A percentile compares a stretch with the other conserved stretches of the same genome.
Evolutionary conservation across 768 basidiomycete genomes (phyloP).

Genomic region (Amyloporia xantha): DNA sequence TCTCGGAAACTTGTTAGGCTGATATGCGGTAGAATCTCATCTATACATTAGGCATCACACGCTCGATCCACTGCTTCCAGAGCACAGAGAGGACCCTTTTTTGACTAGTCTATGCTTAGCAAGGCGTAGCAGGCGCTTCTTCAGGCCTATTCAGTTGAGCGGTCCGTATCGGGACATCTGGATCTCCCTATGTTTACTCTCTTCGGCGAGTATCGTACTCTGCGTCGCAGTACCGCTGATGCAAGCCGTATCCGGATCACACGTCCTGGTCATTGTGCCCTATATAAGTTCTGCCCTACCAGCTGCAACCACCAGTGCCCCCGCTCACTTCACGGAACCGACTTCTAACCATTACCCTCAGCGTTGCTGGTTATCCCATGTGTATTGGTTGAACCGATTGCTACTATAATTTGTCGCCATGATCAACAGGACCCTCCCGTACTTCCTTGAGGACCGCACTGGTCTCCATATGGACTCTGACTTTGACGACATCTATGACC

Average conservation of each 20-base stretch:
- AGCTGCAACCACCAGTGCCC: constrained; percentile 1
- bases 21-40: background rate
- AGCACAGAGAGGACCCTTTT: too few relatives aligned
- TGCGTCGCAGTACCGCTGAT: constrained; percentile 1
- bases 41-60: too few relatives aligned
- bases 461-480: constrained; percentile 48
- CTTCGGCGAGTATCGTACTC: background rate
- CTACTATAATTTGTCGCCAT: too few relatives aligned
- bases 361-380: background rate
- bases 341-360: background rate
- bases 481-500: constrained; percentile 76
- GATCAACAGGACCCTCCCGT: constrained; percentile 35
- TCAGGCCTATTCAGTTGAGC: constrained; percentile 8
- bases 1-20: background rate
- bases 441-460: constrained; percentile 64
- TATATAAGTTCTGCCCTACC: background rate
- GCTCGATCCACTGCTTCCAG: too few relatives aligned
- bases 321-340: too few relatives aligned
- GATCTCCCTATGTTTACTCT: background rate
- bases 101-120: too few relatives aligned
- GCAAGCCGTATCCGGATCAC: constrained; percentile 4
- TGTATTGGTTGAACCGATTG: too few relatives aligned
- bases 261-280: background rate
- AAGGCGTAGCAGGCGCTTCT: background rate
- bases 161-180: constrained; percentile 5